Conservation (phyloP, 768 basidiomycete species). For the Russula vinacea region DNA sequence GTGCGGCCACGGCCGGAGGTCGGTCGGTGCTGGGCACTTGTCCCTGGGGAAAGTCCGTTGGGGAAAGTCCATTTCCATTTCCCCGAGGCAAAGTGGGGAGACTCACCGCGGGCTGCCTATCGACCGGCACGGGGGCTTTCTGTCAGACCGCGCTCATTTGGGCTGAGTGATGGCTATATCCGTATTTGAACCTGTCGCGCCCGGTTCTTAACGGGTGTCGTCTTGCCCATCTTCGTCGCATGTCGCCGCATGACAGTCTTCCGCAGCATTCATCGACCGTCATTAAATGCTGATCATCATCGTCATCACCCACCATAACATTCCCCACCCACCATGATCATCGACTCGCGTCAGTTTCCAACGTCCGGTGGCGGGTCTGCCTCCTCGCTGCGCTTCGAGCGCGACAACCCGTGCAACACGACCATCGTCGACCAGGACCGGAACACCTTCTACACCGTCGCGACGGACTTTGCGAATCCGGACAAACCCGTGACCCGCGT, state of each 20-base stretch:
- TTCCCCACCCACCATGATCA: neutral
- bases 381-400: constrained; percentile 17
- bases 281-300: neutral
- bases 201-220: neutral
- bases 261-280: neutral
- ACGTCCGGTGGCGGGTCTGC: neutral
- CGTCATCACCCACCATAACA: neutral
- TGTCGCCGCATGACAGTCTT: neutral
- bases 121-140: too few relatives aligned
- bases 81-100: too few relatives aligned
- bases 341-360: neutral
- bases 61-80: too few relatives aligned
- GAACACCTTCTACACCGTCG: constrained; percentile 23
- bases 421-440: constrained; percentile 22
- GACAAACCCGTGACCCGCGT: constrained; percentile 22
- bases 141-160: too few relatives aligned
- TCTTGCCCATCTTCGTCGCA: too few relatives aligned
- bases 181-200: neutral
- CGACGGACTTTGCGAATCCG: constrained; percentile 22
- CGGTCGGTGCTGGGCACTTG: too few relatives aligned
- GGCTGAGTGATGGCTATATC: neutral
- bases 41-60: too few relatives aligned
- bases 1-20: too few relatives aligned
- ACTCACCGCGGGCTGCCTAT: too few relatives aligned
- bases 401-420: constrained; percentile 30